These are phyloP conservation scores for Magnusiomyces tetraspermus DNA, from an alignment of 1,139 yeast genomes.

Conservation along the genomic window DNA sequence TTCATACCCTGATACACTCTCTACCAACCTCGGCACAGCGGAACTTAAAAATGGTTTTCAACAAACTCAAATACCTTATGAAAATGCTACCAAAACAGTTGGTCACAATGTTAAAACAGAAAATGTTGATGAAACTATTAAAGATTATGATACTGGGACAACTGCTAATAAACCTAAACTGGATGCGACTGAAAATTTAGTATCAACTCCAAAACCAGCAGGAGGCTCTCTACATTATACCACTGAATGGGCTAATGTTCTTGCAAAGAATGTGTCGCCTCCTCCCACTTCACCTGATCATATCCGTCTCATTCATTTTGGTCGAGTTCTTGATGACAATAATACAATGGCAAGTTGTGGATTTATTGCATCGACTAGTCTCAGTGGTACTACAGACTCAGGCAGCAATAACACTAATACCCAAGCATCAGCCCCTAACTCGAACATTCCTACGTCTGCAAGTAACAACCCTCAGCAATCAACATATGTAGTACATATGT, in stretches of 20 bases:
- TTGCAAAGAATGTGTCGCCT: constrained; percentile 17
- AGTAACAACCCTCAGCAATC: background rate
- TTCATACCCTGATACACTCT: too few relatives aligned
- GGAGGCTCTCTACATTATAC: background rate
- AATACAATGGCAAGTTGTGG: constrained; percentile 22
- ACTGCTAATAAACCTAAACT: too few relatives aligned
- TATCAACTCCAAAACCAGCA: background rate
- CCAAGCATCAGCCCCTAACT: too few relatives aligned
- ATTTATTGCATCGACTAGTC: constrained; percentile 15
- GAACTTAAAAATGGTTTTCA: too few relatives aligned
- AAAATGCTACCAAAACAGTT: too few relatives aligned
- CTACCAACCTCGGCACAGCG: too few relatives aligned
- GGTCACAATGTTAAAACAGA: too few relatives aligned
- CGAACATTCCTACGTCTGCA: background rate
- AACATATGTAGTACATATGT: background rate
- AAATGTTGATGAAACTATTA: too few relatives aligned
- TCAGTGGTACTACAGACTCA: background rate
- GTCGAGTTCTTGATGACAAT: constrained; percentile 26
- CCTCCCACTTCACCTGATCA: constrained; percentile 11
- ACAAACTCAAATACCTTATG: too few relatives aligned
- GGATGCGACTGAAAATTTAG: too few relatives aligned
- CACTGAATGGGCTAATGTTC: constrained; percentile 23
- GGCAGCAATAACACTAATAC: background rate
- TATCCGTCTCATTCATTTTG: constrained; percentile 27
- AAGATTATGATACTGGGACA: too few relatives aligned